Evolutionary conservation across 306 rosid species (phyloP).

Genomic region (Cucumis melo): DNA sequence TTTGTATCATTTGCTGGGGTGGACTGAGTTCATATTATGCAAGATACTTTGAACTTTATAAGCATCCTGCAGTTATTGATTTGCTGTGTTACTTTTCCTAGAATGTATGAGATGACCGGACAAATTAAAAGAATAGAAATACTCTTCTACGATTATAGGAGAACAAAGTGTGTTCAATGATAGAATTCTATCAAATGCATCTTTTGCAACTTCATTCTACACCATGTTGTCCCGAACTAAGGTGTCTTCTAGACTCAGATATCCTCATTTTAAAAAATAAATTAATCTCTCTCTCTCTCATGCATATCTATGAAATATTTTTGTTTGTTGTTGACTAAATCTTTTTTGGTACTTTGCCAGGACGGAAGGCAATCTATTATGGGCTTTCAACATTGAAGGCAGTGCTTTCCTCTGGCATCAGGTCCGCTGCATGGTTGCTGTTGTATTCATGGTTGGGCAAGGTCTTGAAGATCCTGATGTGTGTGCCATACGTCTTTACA

Average conservation of each 20-base stretch:
- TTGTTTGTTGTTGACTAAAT: background rate
- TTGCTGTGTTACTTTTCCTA: background rate
- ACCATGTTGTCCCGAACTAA: background rate
- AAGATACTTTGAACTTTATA: background rate
- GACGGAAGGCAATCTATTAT: slow-evolving; percentile 53
- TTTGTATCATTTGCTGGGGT: background rate
- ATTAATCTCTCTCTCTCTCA: background rate
- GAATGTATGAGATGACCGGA: background rate
- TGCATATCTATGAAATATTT: background rate
- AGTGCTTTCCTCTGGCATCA: slow-evolving; percentile 98
- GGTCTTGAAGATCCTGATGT: slow-evolving; percentile 85
- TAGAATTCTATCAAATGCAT: background rate
- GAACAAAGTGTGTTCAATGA: background rate
- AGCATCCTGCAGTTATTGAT: background rate
- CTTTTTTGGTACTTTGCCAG: slow-evolving; percentile 31
- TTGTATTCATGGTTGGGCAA: slow-evolving; percentile 74
- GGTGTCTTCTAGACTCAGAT: background rate
- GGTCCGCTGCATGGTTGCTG: slow-evolving; percentile 88
- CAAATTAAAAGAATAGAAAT: background rate
- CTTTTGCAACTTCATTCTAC: background rate
- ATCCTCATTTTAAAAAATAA: background rate
- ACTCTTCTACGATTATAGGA: background rate
- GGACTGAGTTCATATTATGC: background rate
- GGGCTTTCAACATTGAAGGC: slow-evolving; percentile 66
- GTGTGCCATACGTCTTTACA: slow-evolving; percentile 18